phyloP scores from a whole-genome alignment of 75 land plant genomes.

The Selaginella moellendorffii region DNA sequence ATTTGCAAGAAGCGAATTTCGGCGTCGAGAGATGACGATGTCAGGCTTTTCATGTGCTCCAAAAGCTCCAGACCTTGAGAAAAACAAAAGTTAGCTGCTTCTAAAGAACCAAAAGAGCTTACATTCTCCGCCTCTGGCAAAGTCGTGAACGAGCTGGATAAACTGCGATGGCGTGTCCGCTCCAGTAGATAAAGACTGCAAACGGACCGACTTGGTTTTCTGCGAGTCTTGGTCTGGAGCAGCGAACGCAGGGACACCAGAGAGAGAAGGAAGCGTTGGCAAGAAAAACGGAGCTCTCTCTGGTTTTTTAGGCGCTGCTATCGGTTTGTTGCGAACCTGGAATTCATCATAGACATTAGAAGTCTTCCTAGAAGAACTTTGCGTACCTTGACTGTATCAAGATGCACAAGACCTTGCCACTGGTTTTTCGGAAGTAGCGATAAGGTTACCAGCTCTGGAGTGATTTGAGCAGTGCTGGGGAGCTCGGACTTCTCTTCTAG shows the following conservation, averaged over 20 bases:
- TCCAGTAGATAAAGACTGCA: no score
- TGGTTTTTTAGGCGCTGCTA: slow-evolving; percentile 88
- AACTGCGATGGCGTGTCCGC: no score
- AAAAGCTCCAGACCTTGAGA: slow-evolving; percentile 5
- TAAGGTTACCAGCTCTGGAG: slow-evolving; percentile 72
- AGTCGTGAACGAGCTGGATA: slow-evolving; percentile 37
- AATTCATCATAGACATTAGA: slow-evolving; percentile 1
- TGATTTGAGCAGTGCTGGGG: no score
- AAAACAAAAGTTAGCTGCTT: slow-evolving; percentile 17
- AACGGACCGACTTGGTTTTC: slow-evolving; percentile 21
- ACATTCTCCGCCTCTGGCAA: slow-evolving; percentile 51
- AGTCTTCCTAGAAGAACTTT: no score
- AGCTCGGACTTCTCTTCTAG: no score
- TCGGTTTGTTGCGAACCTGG: slow-evolving; percentile 82
- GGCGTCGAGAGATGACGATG: slow-evolving; percentile 71
- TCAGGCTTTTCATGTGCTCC: slow-evolving; percentile 49
- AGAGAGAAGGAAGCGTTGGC: slow-evolving; percentile 66
- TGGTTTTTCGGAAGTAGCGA: slow-evolving; percentile 81
- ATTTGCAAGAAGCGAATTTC: slow-evolving; percentile 80
- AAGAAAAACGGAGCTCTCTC: slow-evolving; percentile 93
- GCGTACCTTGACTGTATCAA: slow-evolving; percentile 87
- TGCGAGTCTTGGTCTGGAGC: slow-evolving; percentile 14
- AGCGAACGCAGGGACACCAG: slow-evolving; percentile 55
- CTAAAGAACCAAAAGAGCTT: slow-evolving; percentile 45
- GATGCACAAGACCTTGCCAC: slow-evolving; percentile 85